Percentiles rank a stretch among this genome's conserved stretches.
These are phyloP conservation scores for Didymosphaeria variabile DNA, from an alignment of 2,329 filamentous ascomycete species.

Conservation along the genomic window DNA sequence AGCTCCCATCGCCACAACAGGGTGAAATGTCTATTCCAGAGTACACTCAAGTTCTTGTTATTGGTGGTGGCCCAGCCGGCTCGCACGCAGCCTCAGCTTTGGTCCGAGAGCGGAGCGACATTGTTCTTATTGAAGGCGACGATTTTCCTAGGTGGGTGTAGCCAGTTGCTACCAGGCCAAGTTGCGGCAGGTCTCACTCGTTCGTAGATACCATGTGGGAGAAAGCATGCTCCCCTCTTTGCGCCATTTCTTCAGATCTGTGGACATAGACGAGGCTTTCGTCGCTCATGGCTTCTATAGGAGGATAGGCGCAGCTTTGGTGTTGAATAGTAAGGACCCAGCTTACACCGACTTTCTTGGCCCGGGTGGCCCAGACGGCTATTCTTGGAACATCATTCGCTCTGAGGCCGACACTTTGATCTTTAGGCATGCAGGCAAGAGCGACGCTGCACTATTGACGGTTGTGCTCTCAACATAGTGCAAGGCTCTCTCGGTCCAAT, in stretches of 20 bases:
- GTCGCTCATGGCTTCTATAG: conserved; percentile 23
- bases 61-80: conserved; percentile 58
- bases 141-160: conserved; percentile 47
- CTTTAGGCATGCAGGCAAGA: conserved; percentile 37
- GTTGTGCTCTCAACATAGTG: not conserved
- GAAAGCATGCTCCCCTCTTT: conserved; percentile 30
- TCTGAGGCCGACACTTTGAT: conserved; percentile 42
- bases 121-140: conserved; percentile 57
- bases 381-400: conserved; percentile 42
- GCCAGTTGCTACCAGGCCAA: not conserved
- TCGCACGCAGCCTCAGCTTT: conserved; percentile 56
- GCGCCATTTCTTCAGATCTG: conserved; percentile 22
- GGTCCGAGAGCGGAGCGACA: conserved; percentile 57
- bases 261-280: conserved; percentile 26
- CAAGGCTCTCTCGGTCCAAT: not conserved
- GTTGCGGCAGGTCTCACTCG: not conserved
- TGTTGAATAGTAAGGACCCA: conserved; percentile 22
- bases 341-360: conserved; percentile 36
- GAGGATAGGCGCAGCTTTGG: conserved; percentile 27
- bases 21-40: not conserved
- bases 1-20: not conserved
- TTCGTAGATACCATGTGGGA: conserved; percentile 34
- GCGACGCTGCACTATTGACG: conserved; percentile 27
- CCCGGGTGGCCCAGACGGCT: conserved; percentile 25
- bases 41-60: conserved; percentile 50